phyloP scores from a whole-genome alignment of 164 flowering plant species.

The Stephania cephalantha region DNA sequence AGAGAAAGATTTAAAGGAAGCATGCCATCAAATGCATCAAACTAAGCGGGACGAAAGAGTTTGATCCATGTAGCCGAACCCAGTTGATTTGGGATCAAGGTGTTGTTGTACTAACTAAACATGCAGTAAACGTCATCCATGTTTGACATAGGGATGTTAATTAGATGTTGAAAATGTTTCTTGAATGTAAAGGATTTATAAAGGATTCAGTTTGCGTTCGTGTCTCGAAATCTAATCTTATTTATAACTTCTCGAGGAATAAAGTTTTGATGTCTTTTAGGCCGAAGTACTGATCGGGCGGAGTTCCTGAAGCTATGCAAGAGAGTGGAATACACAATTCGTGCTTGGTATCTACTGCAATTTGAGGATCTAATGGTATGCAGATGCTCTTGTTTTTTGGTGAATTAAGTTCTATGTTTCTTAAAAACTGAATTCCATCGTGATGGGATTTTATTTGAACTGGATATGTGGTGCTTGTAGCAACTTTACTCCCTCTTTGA shows the following conservation, averaged over 20 bases:
- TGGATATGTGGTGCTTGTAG: constrained; percentile 32
- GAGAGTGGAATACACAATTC: constrained; percentile 84
- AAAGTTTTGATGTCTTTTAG: constrained; percentile 26
- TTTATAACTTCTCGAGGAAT: not conserved
- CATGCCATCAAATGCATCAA: too few relatives aligned
- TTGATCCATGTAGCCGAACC: too few relatives aligned
- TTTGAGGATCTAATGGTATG: constrained; percentile 95
- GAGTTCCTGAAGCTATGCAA: constrained; percentile 88
- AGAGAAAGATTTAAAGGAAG: too few relatives aligned
- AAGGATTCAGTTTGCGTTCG: too few relatives aligned
- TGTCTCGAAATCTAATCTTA: not conserved
- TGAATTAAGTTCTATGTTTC: not conserved
- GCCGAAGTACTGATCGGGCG: constrained; percentile 55
- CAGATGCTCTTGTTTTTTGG: not conserved
- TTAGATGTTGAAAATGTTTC: too few relatives aligned
- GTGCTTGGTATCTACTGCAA: constrained; percentile 93
- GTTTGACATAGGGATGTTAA: too few relatives aligned
- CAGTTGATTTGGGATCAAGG: too few relatives aligned
- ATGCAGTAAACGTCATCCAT: too few relatives aligned
- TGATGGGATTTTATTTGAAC: not conserved
- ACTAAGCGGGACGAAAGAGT: too few relatives aligned
- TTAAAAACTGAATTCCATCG: not conserved
- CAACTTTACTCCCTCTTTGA: constrained; percentile 88
- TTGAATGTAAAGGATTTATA: too few relatives aligned
- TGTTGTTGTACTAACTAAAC: too few relatives aligned